Conservation (phyloP, 257 asterid species). For the Thymus quinquecostatus region DNA sequence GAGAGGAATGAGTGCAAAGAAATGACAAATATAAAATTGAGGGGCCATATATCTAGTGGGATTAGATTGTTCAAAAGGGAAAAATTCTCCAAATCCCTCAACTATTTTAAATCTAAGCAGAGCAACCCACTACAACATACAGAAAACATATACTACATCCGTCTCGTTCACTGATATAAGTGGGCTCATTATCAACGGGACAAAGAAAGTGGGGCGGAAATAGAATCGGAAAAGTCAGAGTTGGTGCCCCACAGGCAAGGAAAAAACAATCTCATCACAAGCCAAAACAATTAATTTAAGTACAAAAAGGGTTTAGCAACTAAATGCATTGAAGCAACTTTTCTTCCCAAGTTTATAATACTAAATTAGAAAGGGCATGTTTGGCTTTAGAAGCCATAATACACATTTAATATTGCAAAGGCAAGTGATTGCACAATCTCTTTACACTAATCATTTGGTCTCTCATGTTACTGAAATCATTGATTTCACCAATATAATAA, state of each 20-base stretch:
- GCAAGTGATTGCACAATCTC: conserved; percentile 45
- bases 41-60: conserved; percentile 26
- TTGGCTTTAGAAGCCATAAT: conserved; percentile 56
- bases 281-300: conserved; percentile 19
- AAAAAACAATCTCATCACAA: conserved; percentile 29
- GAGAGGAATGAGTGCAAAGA: conserved; percentile 22
- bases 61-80: conserved; percentile 36
- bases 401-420: conserved; percentile 37
- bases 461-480: conserved; percentile 82
- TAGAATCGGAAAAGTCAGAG: conserved; percentile 21
- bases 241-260: conserved; percentile 37
- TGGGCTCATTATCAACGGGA: too few species aligned
- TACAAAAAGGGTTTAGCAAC: conserved; percentile 22
- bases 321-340: conserved; percentile 33
- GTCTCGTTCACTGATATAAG: too few species aligned
- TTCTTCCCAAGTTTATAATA: conserved; percentile 29
- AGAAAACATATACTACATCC: too few species aligned
- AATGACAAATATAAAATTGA: conserved; percentile 28
- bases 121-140: background rate
- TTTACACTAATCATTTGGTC: conserved; percentile 60
- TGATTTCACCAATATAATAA: conserved; percentile 43
- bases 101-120: background rate
- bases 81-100: conserved; percentile 17
- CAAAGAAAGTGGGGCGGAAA: background rate
- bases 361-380: conserved; percentile 47